Conservation (phyloP, 306 rosid genomes). For the Quillaja saponaria region DNA sequence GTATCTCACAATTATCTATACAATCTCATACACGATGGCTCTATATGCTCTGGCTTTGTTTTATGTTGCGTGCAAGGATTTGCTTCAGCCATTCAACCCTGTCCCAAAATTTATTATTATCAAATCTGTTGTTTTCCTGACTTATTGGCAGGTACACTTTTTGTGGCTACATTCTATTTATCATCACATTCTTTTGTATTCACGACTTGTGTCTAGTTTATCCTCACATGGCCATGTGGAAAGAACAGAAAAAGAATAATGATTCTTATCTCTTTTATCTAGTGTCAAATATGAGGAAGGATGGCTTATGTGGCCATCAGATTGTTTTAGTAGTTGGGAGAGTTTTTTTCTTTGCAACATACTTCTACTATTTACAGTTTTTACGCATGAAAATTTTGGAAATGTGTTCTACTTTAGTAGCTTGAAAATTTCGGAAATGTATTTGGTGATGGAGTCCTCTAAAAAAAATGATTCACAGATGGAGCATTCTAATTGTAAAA, state of each 20-base stretch:
- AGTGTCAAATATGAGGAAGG: conserved; percentile 14
- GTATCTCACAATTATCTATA: conserved; percentile 91
- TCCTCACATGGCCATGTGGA: conserved; percentile 1
- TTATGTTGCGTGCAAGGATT: conserved; percentile 94
- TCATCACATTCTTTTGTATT: conserved; percentile 11
- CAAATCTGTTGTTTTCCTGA: conserved; percentile 94
- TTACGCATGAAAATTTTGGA: no score
- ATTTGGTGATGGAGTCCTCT: no score
- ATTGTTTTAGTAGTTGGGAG: no score
- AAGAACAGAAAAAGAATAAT: conserved; percentile 3
- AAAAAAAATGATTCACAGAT: no score
- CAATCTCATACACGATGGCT: conserved; percentile 86
- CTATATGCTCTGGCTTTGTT: conserved; percentile 85
- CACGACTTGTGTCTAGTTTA: conserved; percentile 5
- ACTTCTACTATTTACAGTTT: no score
- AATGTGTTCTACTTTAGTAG: no score
- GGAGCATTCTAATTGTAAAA: no score
- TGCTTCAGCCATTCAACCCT: conserved; percentile 97
- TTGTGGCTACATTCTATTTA: background rate
- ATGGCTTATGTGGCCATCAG: conserved; percentile 20
- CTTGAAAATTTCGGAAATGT: no score
- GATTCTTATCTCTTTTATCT: conserved; percentile 12
- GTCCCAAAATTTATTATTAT: conserved; percentile 92
- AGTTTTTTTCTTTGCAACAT: no score
- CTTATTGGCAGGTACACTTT: conserved; percentile 93